Conservation (phyloP, 2,329 filamentous ascomycete genomes). For the Emericellopsis cladophorae region DNA sequence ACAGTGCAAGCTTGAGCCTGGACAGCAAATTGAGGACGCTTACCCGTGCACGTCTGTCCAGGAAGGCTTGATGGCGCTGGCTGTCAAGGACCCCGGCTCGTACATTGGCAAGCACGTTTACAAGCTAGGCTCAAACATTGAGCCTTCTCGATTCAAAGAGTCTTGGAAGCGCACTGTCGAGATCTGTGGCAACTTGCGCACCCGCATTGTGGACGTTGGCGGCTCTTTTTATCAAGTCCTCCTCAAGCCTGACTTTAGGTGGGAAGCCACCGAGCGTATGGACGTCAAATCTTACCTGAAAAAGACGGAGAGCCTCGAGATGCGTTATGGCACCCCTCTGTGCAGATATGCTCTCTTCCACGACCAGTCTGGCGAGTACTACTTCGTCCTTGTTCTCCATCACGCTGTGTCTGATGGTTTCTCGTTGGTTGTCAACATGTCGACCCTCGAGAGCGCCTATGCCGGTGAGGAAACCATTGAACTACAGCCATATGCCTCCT, state of each 20-base stretch:
- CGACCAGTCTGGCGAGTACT: not conserved
- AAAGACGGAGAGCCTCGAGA: not conserved
- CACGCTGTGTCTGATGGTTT: constrained; percentile 2
- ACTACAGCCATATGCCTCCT: constrained; percentile 19
- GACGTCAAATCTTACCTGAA: not conserved
- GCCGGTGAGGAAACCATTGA: not conserved
- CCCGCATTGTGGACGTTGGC: constrained; percentile 7
- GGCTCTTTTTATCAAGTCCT: constrained; percentile 2
- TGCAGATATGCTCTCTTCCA: constrained; percentile 2
- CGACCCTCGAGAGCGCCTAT: constrained; percentile 3
- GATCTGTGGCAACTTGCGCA: constrained; percentile 7
- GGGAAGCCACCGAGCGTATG: not conserved
- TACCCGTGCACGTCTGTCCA: constrained; percentile 37
- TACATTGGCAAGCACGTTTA: constrained; percentile 8
- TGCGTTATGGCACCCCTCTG: not conserved
- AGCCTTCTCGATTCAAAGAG: constrained; percentile 5
- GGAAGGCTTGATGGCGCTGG: constrained; percentile 33
- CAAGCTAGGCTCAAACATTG: constrained; percentile 2
- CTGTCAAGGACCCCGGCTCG: constrained; percentile 17
- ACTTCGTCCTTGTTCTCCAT: constrained; percentile 2
- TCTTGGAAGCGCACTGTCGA: constrained; percentile 8
- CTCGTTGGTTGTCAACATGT: not conserved
- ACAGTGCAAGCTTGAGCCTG: constrained; percentile 1
- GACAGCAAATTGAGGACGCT: constrained; percentile 23
- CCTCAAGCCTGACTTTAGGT: not conserved